A percentile compares a stretch with the other conserved stretches of the same genome.
Evolutionary conservation across 805 yeast genomes (phyloP).

Genomic region (Yarrowia sp.): DNA sequence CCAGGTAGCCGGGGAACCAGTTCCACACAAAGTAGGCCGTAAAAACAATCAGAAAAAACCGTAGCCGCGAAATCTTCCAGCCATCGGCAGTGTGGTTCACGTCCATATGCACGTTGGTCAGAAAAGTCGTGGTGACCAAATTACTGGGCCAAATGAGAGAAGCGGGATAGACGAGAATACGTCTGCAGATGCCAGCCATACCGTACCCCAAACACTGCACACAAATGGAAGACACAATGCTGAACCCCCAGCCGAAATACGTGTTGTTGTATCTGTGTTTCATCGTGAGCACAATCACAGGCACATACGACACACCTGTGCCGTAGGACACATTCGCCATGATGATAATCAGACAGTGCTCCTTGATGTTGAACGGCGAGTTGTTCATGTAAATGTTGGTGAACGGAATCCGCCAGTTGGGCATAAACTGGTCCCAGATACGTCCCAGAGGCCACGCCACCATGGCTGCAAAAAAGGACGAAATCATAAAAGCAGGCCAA

Average conservation of each 20-base stretch:
- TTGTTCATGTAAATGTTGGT: constrained; percentile 58
- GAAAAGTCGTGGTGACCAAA: constrained; percentile 65
- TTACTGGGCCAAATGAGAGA: constrained; percentile 76
- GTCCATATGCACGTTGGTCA: constrained; percentile 59
- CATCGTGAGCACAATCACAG: constrained; percentile 63
- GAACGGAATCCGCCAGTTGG: constrained; percentile 45
- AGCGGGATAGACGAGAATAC: constrained; percentile 67
- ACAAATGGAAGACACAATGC: constrained; percentile 59
- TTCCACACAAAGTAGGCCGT: constrained; percentile 57
- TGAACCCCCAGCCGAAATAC: constrained; percentile 60
- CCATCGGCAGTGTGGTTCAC: constrained; percentile 62
- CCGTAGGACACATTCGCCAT: constrained; percentile 58
- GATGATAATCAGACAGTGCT: constrained; percentile 64
- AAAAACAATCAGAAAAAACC: constrained; percentile 57
- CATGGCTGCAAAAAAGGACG: constrained; percentile 64
- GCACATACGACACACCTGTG: constrained; percentile 60
- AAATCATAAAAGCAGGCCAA: constrained; percentile 60
- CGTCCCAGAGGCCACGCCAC: constrained; percentile 71
- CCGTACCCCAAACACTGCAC: constrained; percentile 73
- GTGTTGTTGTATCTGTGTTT: constrained; percentile 56
- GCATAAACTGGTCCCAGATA: constrained; percentile 55
- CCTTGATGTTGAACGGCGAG: constrained; percentile 68
- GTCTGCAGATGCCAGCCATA: constrained; percentile 67
- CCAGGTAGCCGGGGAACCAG: constrained; percentile 68
- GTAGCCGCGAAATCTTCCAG: constrained; percentile 64